A percentile compares a stretch with the other conserved stretches of the same genome.
phyloP scores from a whole-genome alignment of 2,329 filamentous ascomycete genomes.

The Talaromyces sp. region DNA sequence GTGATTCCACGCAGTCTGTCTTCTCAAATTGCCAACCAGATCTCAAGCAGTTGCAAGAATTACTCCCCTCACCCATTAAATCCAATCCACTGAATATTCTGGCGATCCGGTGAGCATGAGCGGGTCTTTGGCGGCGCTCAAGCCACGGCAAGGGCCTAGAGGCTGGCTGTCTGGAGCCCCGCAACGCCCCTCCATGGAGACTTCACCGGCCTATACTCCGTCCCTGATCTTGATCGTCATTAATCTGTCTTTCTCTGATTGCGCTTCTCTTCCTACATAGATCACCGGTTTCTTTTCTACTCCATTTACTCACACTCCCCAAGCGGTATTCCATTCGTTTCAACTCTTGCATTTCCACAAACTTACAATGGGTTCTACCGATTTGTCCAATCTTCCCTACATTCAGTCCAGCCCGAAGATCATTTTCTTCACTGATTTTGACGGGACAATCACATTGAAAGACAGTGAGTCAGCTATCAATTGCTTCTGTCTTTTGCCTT shows the following conservation, averaged over 20 bases:
- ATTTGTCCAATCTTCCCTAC: slow-evolving; percentile 38
- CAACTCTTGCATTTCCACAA: background rate
- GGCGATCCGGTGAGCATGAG: background rate
- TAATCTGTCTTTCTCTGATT: background rate
- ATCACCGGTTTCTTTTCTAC: too few relatives aligned
- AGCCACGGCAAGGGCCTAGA: background rate
- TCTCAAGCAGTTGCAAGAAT: background rate
- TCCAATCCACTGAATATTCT: background rate
- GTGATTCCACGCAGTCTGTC: background rate
- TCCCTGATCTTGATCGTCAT: background rate
- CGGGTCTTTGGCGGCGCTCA: background rate
- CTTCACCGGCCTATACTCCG: background rate
- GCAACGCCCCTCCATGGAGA: background rate
- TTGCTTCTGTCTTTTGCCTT: background rate
- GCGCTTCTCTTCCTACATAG: background rate
- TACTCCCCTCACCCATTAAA: background rate
- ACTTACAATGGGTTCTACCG: slow-evolving; percentile 30
- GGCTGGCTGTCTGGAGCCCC: slow-evolving; percentile 6
- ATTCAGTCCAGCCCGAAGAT: slow-evolving; percentile 67
- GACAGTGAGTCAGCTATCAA: slow-evolving; percentile 51
- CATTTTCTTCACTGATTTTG: slow-evolving; percentile 99
- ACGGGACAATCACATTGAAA: slow-evolving; percentile 84
- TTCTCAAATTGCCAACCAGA: background rate
- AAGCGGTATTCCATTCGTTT: background rate
- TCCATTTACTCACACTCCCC: background rate